Evolutionary conservation across 768 basidiomycete species (phyloP).

Genomic region (Kwoniella botswanensis): DNA sequence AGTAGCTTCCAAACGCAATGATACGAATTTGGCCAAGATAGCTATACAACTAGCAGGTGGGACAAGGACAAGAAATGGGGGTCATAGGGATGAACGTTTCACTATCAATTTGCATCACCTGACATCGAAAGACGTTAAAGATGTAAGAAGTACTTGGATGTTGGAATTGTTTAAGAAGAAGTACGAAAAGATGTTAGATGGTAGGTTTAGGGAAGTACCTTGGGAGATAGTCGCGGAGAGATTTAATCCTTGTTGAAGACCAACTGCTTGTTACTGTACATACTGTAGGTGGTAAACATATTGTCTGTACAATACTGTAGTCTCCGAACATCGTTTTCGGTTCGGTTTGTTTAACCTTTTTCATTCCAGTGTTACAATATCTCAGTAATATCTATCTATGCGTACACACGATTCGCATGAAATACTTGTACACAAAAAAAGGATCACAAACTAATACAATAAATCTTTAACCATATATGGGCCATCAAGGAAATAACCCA

Average conservation of each 20-base stretch:
- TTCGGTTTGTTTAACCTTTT: no score
- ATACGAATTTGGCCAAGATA: not conserved
- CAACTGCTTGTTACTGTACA: no score
- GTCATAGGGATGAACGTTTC: no score
- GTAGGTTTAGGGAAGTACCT: not conserved
- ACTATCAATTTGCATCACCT: not conserved
- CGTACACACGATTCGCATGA: not conserved
- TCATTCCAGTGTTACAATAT: no score
- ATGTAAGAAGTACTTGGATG: not conserved
- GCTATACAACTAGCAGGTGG: not conserved
- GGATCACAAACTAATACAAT: slow-evolving; percentile 19
- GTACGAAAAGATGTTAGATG: not conserved
- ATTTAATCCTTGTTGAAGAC: not conserved
- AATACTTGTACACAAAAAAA: not conserved
- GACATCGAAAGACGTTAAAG: not conserved
- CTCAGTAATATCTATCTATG: not conserved
- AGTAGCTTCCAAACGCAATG: not conserved
- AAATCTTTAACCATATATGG: slow-evolving; percentile 92
- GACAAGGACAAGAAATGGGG: not conserved
- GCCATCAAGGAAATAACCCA: slow-evolving; percentile 93
- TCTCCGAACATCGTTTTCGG: no score
- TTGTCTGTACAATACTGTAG: no score
- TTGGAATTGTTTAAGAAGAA: not conserved
- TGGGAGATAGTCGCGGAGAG: not conserved
- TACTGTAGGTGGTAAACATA: no score